Conservation (phyloP, 2,329 filamentous ascomycete genomes). For the Penicillium verrucosum region DNA sequence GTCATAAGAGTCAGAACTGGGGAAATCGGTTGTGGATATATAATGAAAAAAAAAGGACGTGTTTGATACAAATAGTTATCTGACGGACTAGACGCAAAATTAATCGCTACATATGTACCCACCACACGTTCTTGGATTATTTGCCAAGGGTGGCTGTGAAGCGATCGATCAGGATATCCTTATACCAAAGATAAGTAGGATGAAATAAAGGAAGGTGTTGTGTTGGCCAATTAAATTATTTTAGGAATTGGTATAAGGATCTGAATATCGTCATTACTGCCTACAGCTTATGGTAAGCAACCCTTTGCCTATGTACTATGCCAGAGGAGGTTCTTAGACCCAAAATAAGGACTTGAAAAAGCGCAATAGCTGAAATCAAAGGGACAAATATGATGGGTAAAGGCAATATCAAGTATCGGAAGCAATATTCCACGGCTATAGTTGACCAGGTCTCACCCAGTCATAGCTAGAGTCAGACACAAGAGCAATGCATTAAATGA, state of each 20-base stretch:
- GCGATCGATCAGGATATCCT: background rate
- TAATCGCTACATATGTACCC: background rate
- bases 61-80: background rate
- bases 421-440: background rate
- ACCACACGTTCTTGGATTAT: background rate
- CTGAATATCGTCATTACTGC: background rate
- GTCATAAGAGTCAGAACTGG: background rate
- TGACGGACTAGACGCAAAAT: background rate
- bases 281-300: background rate
- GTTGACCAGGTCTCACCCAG: background rate
- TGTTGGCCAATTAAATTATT: too few relatives aligned
- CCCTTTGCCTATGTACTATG: background rate
- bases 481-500: conserved; percentile 23
- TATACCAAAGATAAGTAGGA: too few relatives aligned
- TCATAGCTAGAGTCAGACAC: background rate
- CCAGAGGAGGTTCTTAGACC: background rate
- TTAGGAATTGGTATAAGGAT: too few relatives aligned
- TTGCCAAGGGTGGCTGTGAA: background rate
- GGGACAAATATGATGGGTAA: background rate
- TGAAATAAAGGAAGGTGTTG: too few relatives aligned
- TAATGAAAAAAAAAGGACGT: background rate
- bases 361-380: background rate
- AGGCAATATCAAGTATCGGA: background rate
- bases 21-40: background rate
- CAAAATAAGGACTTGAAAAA: background rate